Base-by-base conservation (phyloP, 31 red algal species). In the Pterothamnion heteromorphum region DNA sequence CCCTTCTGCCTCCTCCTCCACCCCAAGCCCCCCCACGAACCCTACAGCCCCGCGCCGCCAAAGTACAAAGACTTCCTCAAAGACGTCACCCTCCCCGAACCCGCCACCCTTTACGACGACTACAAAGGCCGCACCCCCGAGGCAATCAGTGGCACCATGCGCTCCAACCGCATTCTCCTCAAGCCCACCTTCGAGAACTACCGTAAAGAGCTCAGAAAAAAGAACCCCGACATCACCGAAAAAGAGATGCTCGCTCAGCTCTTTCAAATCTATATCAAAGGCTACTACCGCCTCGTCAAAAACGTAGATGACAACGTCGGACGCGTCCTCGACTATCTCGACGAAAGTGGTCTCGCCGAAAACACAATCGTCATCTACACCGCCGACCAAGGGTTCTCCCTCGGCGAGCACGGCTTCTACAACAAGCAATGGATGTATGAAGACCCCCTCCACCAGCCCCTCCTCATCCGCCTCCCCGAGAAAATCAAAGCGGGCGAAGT, bases 361-460 rank as follows among this genome's bases (percentile, higher is more conserved):
- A 57, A 88, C 85, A 88, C 85, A 5, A 44, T 88, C 85, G 85
- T 88, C 9, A 26, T 88, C 85, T 88, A 88, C 33, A 88, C 85
- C 22, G 4, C 85, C 14, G 85, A 88, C 27, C 85, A 88, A 88
- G 85, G 85, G 5, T 88, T 88, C 33, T 88, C 58, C 36, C 33
- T 88, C 22, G 85, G 85, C 27, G 85, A 88, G 4, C 85, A 88
- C 27, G 85, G 85, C 30, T 88, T 4, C 3, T 88, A 58, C 33
- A 39, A 88, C 33, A 88, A 88, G 58, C 85, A 39, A 4, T 14
- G 41, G 85, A 88, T 88, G 20, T 88, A 88, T 26, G 85, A 88
- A 26, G 20, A 88, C 21, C 4, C 85, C 14, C 85, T 88, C 36
- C 85, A 44, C 14, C 41, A 58, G 85, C 85, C 85, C 4, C 22